Base-by-base conservation (phyloP, 2,329 filamentous ascomycete genomes). In the Sclerotinia minor region DNA sequence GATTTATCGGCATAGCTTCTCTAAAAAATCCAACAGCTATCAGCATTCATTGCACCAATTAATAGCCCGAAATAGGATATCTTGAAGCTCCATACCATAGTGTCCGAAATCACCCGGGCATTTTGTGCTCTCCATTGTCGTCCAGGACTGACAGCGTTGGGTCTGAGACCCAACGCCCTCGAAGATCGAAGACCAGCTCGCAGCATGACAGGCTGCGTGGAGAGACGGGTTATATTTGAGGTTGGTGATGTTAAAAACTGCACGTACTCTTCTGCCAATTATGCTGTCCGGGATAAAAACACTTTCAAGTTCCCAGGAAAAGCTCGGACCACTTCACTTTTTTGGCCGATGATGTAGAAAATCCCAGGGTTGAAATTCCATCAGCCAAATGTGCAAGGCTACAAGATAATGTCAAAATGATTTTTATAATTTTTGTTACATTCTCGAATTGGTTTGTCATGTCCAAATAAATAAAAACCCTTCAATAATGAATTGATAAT, bases 141-240 rank as follows among this genome's bases (percentile, higher is more conserved):
- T 78, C 80, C 80, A 74, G 81, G 80, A 77, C 81, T 79, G 75
- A 83, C 81, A 78, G 81, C 81, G 78, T 81, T 75, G 76, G 85
- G 81, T 80, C 81, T 83, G 78, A 81, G 80, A 80, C 83, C 81
- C 78, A 87, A 80, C 76, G 83, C 81, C 83, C 83, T 86, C 77
- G 84, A 84, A 79, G 87, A 87, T 82, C 83, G 85, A 82, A 89
- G 81, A 80, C 87, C 88, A 79, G 85, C 86, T 82, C 87, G 87
- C 85, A 89, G 84, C 87, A 89, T 89, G 82, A 83, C 82, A 81
- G 80, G 82, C 81, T 83, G 79, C 77, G 73, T 73, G 69, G 72
- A 71, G 69, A 69, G 72, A 73, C 69, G 69, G 65, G 63, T 61
- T 64, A 68, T 70, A 70, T 70, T 73, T 72, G 70, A 68, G 64